Percentiles rank a stretch among this genome's conserved stretches.
phyloP scores from a whole-genome alignment of 257 asterid genomes.

The Handroanthus guayacan region DNA sequence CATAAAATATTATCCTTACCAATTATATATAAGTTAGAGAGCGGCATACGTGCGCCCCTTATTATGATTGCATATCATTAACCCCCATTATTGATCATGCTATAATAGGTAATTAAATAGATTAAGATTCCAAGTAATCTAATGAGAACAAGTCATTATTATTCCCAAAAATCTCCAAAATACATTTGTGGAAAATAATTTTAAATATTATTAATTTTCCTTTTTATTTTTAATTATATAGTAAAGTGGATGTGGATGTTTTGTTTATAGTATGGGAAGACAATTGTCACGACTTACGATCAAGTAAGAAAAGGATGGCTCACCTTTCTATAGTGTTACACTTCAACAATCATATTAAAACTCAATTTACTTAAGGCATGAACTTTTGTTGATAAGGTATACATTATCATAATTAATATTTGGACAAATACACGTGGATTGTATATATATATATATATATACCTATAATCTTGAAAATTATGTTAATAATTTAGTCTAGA shows the following conservation, averaged over 20 bases:
- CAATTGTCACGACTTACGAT: slow-evolving; percentile 24
- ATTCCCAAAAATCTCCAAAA: neutral
- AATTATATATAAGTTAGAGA: neutral
- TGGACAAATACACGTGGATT: no score
- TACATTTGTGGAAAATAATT: no score
- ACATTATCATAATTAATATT: no score
- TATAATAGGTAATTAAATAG: neutral
- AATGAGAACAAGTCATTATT: neutral
- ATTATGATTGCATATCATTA: neutral
- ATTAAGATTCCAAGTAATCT: neutral
- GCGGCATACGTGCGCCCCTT: neutral
- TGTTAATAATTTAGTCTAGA: no score
- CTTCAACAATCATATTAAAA: neutral
- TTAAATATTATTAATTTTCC: no score
- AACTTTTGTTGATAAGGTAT: no score
- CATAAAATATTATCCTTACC: no score
- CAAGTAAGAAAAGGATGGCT: slow-evolving; percentile 44
- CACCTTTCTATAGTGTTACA: slow-evolving; percentile 32
- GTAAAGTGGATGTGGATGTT: slow-evolving; percentile 8
- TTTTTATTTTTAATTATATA: neutral
- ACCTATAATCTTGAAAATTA: no score
- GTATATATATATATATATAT: no score
- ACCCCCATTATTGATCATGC: neutral
- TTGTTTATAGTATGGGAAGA: slow-evolving; percentile 31
- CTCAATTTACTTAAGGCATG: no score